These are phyloP conservation scores for Turnera subulata DNA, from an alignment of 345 rosid species.

Conservation along the genomic window DNA sequence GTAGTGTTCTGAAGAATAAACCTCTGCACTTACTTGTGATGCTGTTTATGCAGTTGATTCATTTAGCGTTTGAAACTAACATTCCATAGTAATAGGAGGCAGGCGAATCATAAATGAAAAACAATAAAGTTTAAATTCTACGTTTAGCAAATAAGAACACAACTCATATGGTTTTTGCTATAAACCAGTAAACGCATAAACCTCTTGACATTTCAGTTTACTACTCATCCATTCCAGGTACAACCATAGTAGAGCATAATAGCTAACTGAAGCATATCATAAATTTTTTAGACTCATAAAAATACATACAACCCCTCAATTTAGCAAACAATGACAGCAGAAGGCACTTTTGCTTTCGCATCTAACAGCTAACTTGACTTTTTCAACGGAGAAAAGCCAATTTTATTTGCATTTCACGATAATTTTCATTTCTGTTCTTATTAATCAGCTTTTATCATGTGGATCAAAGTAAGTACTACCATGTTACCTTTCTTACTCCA, in stretches of 20 bases:
- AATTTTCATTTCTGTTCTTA: neutral
- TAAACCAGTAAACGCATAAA: too few species aligned
- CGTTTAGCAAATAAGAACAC: too few species aligned
- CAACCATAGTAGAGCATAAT: neutral
- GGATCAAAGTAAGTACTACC: neutral
- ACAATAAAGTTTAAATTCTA: neutral
- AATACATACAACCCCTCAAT: neutral
- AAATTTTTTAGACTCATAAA: neutral
- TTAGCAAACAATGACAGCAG: neutral
- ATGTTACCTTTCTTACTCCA: slow-evolving; percentile 62
- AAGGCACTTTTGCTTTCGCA: neutral
- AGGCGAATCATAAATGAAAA: neutral
- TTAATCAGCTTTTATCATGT: neutral
- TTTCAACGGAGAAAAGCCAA: neutral
- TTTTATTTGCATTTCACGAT: neutral
- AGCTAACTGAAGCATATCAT: neutral
- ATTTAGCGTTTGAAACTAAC: neutral
- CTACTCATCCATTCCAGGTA: neutral
- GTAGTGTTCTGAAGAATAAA: neutral
- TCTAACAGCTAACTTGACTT: neutral
- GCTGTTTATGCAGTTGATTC: neutral
- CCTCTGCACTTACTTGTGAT: neutral
- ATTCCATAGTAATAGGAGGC: neutral
- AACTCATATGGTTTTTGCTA: too few species aligned
- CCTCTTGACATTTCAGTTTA: neutral